phyloP scores from a whole-genome alignment of 2,329 filamentous ascomycete species.

The Colletotrichum zoysiae region DNA sequence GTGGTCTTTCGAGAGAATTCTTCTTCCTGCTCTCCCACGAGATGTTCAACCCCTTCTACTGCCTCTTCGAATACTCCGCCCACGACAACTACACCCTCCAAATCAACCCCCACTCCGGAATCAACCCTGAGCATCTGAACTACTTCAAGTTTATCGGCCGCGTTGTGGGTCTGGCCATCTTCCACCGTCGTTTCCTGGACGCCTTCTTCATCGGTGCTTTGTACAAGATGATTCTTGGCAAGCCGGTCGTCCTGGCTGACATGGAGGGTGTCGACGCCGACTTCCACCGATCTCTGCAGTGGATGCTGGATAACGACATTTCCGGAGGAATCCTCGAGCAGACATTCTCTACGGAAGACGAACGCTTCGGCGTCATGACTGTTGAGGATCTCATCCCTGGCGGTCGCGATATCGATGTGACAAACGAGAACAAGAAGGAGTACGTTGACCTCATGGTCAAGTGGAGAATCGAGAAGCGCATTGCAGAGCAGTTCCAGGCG shows the following conservation, averaged over 20 bases:
- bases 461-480: conserved; percentile 99
- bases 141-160: conserved; percentile 99
- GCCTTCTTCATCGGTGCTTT: conserved; percentile 99
- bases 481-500: conserved; percentile 97
- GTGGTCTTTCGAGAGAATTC: conserved; percentile 97
- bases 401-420: conserved; percentile 93
- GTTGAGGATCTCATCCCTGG: conserved; percentile 94
- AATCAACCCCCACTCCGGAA: conserved; percentile 99
- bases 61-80: conserved; percentile 98
- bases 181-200: conserved; percentile 96
- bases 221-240: conserved; percentile 99
- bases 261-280: conserved; percentile 99
- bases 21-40: conserved; percentile 99
- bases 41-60: conserved; percentile 99
- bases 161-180: conserved; percentile 96
- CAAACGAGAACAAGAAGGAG: conserved; percentile 98
- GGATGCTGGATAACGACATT: conserved; percentile 99
- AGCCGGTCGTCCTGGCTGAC: conserved; percentile 90
- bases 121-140: conserved; percentile 98
- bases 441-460: conserved; percentile 99
- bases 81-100: conserved; percentile 99
- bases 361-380: conserved; percentile 93
- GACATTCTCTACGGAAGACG: conserved; percentile 97
- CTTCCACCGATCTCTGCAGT: conserved; percentile 95
- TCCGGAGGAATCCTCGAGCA: conserved; percentile 91